Percentiles rank a stretch among this genome's conserved stretches.
phyloP scores from a whole-genome alignment of 768 basidiomycete species.

The Tylopilus sp. region DNA sequence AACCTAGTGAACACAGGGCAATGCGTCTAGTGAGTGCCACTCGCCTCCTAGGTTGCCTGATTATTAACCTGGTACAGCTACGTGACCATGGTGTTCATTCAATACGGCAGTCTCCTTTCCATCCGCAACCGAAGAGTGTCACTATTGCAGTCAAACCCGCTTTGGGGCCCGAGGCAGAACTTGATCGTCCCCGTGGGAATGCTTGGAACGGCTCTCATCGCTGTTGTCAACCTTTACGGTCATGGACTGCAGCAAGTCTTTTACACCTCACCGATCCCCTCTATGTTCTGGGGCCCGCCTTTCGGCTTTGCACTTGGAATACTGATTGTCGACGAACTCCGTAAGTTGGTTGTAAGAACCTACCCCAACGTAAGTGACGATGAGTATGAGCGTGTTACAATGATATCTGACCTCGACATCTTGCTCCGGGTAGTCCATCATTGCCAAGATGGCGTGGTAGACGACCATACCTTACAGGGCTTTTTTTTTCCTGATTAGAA shows the following conservation, averaged over 20 bases:
- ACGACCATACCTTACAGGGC: too few species aligned
- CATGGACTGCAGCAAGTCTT: conserved; percentile 43
- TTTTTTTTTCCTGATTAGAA: neutral
- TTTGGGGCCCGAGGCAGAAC: conserved; percentile 47
- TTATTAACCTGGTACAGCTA: conserved; percentile 30
- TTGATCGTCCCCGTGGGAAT: conserved; percentile 36
- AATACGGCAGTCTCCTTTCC: conserved; percentile 41
- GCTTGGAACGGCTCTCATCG: conserved; percentile 40
- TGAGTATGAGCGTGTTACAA: neutral
- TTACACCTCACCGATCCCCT: conserved; percentile 39
- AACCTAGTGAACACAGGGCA: conserved; percentile 40
- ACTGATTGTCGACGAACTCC: conserved; percentile 40
- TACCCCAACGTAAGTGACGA: conserved; percentile 37
- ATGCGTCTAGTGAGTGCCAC: conserved; percentile 39
- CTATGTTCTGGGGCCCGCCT: conserved; percentile 48
- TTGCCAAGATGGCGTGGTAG: conserved; percentile 40
- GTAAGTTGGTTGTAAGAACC: conserved; percentile 43
- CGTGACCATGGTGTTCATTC: conserved; percentile 46
- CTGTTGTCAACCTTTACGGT: conserved; percentile 43
- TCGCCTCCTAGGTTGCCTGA: neutral
- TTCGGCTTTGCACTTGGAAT: conserved; percentile 42
- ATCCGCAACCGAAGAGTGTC: conserved; percentile 45
- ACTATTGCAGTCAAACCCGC: conserved; percentile 40
- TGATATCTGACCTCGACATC: conserved; percentile 8
- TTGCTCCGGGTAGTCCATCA: conserved; percentile 32